phyloP scores from a whole-genome alignment of 768 basidiomycete genomes.

The Leccinum disarticulatum region DNA sequence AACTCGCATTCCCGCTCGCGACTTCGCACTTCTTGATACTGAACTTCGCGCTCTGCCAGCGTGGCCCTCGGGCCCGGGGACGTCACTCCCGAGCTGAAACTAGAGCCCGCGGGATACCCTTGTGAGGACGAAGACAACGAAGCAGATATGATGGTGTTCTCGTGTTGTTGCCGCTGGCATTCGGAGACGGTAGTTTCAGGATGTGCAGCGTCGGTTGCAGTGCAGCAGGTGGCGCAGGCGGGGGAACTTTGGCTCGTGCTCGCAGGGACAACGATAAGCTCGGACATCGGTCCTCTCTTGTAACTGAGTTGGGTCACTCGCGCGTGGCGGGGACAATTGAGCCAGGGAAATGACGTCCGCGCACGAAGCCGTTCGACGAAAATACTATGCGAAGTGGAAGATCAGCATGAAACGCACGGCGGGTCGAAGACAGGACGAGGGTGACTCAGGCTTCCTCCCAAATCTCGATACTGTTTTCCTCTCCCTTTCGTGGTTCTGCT shows the following conservation, averaged over 20 bases:
- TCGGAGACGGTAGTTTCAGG: conserved; percentile 61
- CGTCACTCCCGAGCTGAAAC: conserved; percentile 3
- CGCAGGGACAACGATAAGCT: conserved; percentile 47
- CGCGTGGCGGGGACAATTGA: too few species aligned
- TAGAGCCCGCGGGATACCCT: conserved; percentile 2
- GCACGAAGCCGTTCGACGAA: not conserved
- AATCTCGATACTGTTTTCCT: conserved; percentile 44
- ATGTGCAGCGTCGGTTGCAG: conserved; percentile 68
- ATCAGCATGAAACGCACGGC: conserved; percentile 10
- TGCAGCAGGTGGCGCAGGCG: conserved; percentile 54
- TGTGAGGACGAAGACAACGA: conserved; percentile 20
- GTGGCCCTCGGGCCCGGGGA: conserved; percentile 27
- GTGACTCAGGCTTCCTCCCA: conserved; percentile 70
- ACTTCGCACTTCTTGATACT: conserved; percentile 71
- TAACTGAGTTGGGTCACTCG: conserved; percentile 41
- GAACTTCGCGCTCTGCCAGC: conserved; percentile 66
- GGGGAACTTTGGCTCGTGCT: conserved; percentile 36
- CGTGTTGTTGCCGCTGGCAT: not conserved
- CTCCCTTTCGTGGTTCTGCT: not conserved
- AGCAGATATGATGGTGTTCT: not conserved
- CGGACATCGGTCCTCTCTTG: conserved; percentile 62
- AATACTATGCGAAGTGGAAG: conserved; percentile 5
- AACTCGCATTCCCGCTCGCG: conserved; percentile 38
- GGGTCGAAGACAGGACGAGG: not conserved
- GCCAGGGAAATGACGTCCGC: not conserved